Evolutionary conservation across 441 rosid genomes (phyloP).

Genomic region (Euphorbia corollata): DNA sequence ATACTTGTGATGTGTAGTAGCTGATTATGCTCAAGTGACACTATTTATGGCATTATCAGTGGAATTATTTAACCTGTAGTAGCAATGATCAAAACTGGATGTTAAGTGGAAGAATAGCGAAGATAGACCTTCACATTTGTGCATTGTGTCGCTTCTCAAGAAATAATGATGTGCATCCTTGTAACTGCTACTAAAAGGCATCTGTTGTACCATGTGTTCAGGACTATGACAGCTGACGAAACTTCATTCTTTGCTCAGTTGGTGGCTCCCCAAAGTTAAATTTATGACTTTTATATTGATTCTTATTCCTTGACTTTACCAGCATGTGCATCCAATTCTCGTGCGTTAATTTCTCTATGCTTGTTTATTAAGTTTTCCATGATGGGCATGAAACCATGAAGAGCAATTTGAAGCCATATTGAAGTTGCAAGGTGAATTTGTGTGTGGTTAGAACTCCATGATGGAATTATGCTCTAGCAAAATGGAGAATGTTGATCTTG

Average conservation of each 20-base stretch:
- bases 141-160: not conserved
- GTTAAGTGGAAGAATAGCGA: not conserved
- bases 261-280: slow-evolving; percentile 1
- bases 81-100: not conserved
- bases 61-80: not conserved
- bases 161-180: not conserved
- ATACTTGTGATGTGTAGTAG: not conserved
- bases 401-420: not conserved
- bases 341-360: not conserved
- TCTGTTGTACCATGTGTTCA: not conserved
- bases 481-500: not conserved
- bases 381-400: not conserved
- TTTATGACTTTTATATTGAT: not conserved
- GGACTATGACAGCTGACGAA: not conserved
- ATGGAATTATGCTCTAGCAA: not conserved
- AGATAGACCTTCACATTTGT: not conserved
- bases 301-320: not conserved
- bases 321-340: not conserved
- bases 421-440: not conserved
- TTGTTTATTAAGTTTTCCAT: not conserved
- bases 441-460: not conserved
- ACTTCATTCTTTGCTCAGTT: not conserved
- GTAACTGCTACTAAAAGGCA: not conserved
- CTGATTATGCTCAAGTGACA: not conserved
- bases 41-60: not conserved